Evolutionary conservation across 805 yeast species (phyloP), one percentile per base, ranked within the genome.

Genomic region (Vanderwaltozyma yarrowii): DNA sequence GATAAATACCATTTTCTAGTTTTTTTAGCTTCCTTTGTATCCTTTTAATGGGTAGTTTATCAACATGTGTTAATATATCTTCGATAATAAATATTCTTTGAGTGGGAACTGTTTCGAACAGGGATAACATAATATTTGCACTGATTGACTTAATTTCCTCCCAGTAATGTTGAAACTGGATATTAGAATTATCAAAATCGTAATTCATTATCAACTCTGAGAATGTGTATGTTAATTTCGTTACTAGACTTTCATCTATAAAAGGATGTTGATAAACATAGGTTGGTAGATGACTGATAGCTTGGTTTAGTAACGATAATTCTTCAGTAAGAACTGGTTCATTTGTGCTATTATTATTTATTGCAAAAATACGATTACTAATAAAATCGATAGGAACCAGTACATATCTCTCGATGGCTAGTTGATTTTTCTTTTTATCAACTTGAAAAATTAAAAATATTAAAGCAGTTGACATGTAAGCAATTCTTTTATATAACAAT

Each of bases 21-120:
- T 44, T 45, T 16, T 49, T 45, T 20, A 60, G 36, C 28, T 45
- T 53, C 36, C 45, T 52, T 14, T 48, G 53, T 0, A 55, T 30
- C 45, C 72, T 76, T 21, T 65, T 64, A 0, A 61, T 56, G 0
- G 82, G 73, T 3, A 78, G 47, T 17, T 62, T 66, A 33, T 71
- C 74, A 37, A 77, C 58, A 38, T 70, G 71, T 2, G 68, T 57
- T 11, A 80, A 47, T 2, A 81, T 47, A 51, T 85, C 92, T 37
- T 71, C 71, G 7, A 83, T 47, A 5, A 85, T 66, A 49, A 78
- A 80, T 1, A 59, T 57, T 39, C 82, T 60, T 49, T 85, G 94
- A 30, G 67, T 70, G 1, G 62, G 57, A 35, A 66, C 52, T 15
- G 50, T 53, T 26, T 51, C 48, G 50, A 73, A 76, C 10, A 76